Percentiles rank a stretch among this genome's conserved stretches.
phyloP scores from a whole-genome alignment of 1,284 basidiomycete species.

The Trichosporon coremiiforme region DNA sequence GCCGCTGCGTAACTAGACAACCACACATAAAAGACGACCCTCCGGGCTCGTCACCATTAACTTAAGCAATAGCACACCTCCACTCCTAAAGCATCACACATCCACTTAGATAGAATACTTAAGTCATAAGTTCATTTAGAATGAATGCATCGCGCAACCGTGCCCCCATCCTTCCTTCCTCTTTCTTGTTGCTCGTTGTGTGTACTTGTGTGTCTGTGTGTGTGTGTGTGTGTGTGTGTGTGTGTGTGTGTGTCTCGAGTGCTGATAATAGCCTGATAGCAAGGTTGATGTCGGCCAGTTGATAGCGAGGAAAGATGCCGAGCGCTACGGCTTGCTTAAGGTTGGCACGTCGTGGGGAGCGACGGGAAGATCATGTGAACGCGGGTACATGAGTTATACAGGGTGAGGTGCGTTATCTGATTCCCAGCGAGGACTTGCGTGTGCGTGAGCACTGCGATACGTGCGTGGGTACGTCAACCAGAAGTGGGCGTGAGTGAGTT shows the following conservation, averaged over 20 bases:
- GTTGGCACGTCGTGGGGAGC: background rate
- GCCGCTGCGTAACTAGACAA: background rate
- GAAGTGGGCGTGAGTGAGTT: no score
- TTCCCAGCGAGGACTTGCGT: background rate
- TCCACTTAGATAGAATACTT: background rate
- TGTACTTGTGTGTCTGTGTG: no score
- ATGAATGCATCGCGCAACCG: constrained; percentile 2
- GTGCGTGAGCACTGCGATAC: no score
- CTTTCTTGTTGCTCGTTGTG: background rate
- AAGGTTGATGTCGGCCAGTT: background rate
- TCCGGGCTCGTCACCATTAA: background rate
- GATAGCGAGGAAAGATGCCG: background rate
- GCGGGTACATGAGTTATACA: background rate
- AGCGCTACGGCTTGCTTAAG: background rate
- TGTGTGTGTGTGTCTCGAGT: no score
- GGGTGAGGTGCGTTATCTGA: background rate
- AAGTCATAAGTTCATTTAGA: constrained; percentile 7
- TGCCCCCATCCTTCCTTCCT: background rate
- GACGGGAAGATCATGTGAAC: background rate
- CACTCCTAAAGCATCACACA: background rate
- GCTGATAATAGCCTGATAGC: no score
- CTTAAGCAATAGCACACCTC: constrained; percentile 1
- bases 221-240: no score
- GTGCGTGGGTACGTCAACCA: no score
- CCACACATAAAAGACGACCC: background rate